These are phyloP conservation scores for Tetrastigma voinierianum DNA, from an alignment of 164 flowering plant species.

Conservation along the genomic window DNA sequence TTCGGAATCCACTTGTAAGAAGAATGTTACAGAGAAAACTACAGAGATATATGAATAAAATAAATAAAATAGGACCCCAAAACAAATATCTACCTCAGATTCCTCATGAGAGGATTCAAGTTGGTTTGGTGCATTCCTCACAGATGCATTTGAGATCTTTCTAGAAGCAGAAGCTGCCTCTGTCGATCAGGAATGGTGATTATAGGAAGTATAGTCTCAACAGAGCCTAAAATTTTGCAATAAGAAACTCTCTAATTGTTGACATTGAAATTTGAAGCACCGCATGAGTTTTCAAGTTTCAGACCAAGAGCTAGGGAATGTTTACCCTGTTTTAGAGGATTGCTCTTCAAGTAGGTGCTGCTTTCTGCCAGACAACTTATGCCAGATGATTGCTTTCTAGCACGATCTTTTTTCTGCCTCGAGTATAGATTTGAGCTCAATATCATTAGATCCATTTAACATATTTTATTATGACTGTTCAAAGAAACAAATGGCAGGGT, in stretches of 20 bases:
- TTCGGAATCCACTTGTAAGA: not conserved
- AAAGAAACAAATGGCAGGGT: no score
- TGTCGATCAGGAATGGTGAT: conserved; percentile 19
- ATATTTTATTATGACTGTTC: no score
- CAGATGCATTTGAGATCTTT: conserved; percentile 22
- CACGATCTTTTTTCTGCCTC: conserved; percentile 17
- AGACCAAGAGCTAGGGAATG: not conserved
- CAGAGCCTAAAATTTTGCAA: conserved; percentile 7
- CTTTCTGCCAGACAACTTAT: not conserved
- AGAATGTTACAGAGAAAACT: not conserved
- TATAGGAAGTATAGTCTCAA: conserved; percentile 29
- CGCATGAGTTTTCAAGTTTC: conserved; percentile 1
- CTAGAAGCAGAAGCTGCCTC: conserved; percentile 23
- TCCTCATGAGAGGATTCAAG: conserved; percentile 18
- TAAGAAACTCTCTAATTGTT: conserved; percentile 1
- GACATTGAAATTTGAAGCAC: conserved; percentile 4
- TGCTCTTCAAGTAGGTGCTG: conserved; percentile 7
- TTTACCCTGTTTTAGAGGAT: not conserved
- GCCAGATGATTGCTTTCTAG: conserved; percentile 3
- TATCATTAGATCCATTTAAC: no score
- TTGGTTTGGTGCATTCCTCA: conserved; percentile 12
- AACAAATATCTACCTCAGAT: conserved; percentile 20
- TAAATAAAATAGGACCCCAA: not conserved
- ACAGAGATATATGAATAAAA: not conserved
- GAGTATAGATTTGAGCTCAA: not conserved